Percentiles rank a stretch among this genome's conserved stretches.
Conservation (phyloP, 257 asterid species). For the Solanum clarkiae region DNA sequence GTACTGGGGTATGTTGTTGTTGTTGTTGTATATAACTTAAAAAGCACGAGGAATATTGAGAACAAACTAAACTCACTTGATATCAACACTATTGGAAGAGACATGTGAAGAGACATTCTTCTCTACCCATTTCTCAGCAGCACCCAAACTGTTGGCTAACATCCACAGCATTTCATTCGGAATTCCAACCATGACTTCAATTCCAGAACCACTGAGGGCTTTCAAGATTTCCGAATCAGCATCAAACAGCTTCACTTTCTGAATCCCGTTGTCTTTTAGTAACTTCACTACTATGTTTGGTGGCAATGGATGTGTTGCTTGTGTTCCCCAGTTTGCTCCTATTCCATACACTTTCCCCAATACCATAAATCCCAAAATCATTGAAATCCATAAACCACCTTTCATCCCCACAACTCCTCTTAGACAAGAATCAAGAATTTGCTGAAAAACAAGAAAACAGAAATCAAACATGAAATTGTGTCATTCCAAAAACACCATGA, state of each 20-base stretch:
- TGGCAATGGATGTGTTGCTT: conserved; percentile 61
- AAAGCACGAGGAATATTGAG: neutral
- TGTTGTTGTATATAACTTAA: neutral
- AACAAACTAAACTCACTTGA: conserved; percentile 35
- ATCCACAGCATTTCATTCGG: conserved; percentile 70
- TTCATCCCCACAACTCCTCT: conserved; percentile 4
- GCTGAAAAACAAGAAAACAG: neutral
- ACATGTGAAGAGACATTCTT: conserved; percentile 64
- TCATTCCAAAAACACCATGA: neutral
- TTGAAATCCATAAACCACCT: conserved; percentile 3
- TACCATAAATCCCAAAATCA: conserved; percentile 12
- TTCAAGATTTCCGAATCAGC: conserved; percentile 47
- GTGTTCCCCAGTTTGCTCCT: conserved; percentile 97
- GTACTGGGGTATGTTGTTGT: too few species aligned
- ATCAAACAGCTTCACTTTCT: conserved; percentile 81
- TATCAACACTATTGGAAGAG: conserved; percentile 62
- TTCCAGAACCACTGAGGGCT: conserved; percentile 74
- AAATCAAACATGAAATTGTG: neutral
- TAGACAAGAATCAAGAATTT: neutral
- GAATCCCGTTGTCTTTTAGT: conserved; percentile 71
- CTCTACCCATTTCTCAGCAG: conserved; percentile 87
- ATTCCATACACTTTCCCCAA: conserved; percentile 35
- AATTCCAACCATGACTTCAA: conserved; percentile 92
- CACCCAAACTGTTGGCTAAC: conserved; percentile 47
- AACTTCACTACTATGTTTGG: conserved; percentile 52